Base-by-base conservation (phyloP, 176 grass and related monocot species). In the Phoenix roebelenii region DNA sequence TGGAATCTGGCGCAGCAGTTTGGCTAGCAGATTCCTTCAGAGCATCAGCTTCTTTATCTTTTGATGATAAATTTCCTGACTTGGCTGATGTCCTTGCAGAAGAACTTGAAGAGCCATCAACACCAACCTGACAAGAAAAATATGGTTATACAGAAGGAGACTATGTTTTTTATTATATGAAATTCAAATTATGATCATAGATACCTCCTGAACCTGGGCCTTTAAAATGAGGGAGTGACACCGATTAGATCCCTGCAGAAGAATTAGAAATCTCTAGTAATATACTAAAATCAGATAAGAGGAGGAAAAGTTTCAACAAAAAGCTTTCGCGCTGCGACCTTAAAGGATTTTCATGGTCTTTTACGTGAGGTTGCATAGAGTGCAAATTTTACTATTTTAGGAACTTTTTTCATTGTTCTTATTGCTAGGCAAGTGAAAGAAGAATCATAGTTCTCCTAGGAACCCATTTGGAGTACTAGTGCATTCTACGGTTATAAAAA, bases 141-240 rank as follows among this genome's bases (percentile, higher is more conserved):
- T 18, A 44, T 32, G 9, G 35, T 25, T 68, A 16, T 23, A 19
- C 59, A 71, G 3, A 28, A 54, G 67, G 50, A 49, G 16, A 71
- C 24, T 24, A 12, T 51, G 4, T 32, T 52, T 58, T 52, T 58
- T 44, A 26, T 28, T 49, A 50, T 25, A 23, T 59, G 50, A 51
- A 61, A 61, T 16, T 80, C 58, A 17, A 74, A 61, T 55, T 62
- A 17, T 7, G 17, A 18, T 49, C 17, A 19, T 7, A 26, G 22
- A 23, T 75, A 75, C 79, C 72, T 81, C 66, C 58, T 59, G 55
- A 24, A 60, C 15, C 44, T 76, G 72, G 15, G 79, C 79, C 65
- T 54, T 70, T 26, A 81, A 59, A 51, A 71, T 63, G 23, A 65
- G 72, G 20, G 70, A 68, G 64, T 72, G 61, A 60, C 72, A 53